Evolutionary conservation across 176 grass and related monocot species (phyloP), one percentile per base, ranked within the genome.

Genomic region (Carex parvula): DNA sequence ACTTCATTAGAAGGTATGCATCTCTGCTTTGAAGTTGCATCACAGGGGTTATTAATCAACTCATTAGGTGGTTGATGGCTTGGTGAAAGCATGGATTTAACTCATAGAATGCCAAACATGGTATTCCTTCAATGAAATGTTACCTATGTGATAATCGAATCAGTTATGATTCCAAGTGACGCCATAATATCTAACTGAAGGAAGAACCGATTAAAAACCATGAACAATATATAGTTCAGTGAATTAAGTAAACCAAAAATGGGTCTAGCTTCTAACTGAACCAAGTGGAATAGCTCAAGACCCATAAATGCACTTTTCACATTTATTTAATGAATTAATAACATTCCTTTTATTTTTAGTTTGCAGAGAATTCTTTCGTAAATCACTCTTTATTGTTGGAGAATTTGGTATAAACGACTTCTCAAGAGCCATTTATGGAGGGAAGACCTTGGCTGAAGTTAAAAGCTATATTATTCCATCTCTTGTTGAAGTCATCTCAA

Each of bases 361-460:
- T 0, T 91, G 87, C 84, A 80, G 3, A 80, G 32, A 5, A 20
- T 74, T 86, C 12, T 87, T 91, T 6, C 18, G 60, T 11, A 60
- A 56, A 41, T 86, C 88, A 13, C 84, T 89, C 5, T 83, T 89
- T 26, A 50, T 89, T 20, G 59, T 89, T 0, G 88, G 87, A 18
- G 79, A 83, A 14, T 73, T 92, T 37, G 85, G 85, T 18, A 62
- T 80, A 77, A 92, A 92, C 70, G 88, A 90, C 70, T 92, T 85
- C 68, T 14, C 21, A 20, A 30, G 52, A 8, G 12, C 61, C 37
- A 33, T 53, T 80, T 20, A 0, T 30, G 37, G 3, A 1, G 16
- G 5, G 0, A 92, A 76, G 57, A 85, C 15, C 76, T 0, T 90
- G 5, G 26, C 55, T 0, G 70, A 89, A 65, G 9, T 82, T 13